Base-by-base conservation (phyloP, 2,329 filamentous ascomycete species). In the Sporothrix phasma region DNA sequence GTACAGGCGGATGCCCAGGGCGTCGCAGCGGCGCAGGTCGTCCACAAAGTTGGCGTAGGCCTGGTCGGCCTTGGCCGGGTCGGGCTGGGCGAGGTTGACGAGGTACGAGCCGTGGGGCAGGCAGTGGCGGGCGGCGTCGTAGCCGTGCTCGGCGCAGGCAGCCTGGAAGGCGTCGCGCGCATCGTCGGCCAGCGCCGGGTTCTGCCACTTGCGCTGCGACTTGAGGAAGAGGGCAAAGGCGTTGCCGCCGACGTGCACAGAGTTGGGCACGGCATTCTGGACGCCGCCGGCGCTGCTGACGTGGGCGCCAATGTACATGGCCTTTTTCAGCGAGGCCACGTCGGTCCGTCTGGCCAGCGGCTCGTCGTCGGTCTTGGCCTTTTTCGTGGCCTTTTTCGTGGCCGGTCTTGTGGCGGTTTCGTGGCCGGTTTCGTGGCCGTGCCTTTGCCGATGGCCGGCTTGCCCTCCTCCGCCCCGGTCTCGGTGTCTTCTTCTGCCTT, bases 51-150 rank as follows among this genome's bases (percentile, higher is more conserved):
- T 84, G 45, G 79, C 81, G 73, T 96, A 97, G 1, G 92, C 92
- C 77, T 97, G 92, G 61, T 85, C 82, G 1, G 92, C 90, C 74
- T 96, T 95, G 45, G 81, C 82, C 29, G 83, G 74, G 71, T 97
- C 92, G 4, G 86, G 81, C 72, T 96, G 91, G 0, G 94, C 94
- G 5, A 99, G 84, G 73, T 99, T 99, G 71, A 99, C 92, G 7
- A 99, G 87, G 74, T 99, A 99, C 1, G 90, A 96, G 39, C 94
- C 94, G 73, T 99, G 94, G 0, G 94, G 94, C 1, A 99, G 85
- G 71, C 92, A 84, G 76, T 90, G 87, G 72, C 84, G 83, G 64
- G 80, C 80, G 6, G 86, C 83, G 71, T 90, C 85, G 74, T 93
- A 96, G 59, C 78, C 77, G 73, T 93, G 85, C 59, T 86, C 77